A percentile compares a stretch with the other conserved stretches of the same genome.
Evolutionary conservation across 2,329 filamentous ascomycete genomes (phyloP).

Genomic region (Magnaporthiopsis rhizophila): DNA sequence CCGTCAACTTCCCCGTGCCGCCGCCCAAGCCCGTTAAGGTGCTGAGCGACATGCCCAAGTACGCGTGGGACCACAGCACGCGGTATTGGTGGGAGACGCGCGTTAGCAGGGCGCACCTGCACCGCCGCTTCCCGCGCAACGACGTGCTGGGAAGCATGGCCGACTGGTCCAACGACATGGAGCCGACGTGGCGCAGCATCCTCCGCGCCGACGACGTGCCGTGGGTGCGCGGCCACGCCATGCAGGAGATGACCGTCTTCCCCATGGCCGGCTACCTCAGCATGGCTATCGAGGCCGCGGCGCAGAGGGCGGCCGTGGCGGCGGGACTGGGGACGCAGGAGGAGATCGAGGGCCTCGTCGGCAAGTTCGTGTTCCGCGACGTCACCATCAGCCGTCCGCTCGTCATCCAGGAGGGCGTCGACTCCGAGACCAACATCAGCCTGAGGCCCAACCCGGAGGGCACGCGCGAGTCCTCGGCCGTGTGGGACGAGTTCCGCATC

Average conservation of each 20-base stretch:
- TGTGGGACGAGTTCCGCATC: constrained; percentile 23
- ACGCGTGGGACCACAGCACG: constrained; percentile 14
- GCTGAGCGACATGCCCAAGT: constrained; percentile 12
- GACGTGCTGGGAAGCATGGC: constrained; percentile 26
- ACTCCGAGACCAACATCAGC: constrained; percentile 20
- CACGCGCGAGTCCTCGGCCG: constrained; percentile 14
- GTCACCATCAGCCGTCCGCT: constrained; percentile 21
- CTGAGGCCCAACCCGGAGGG: constrained; percentile 13
- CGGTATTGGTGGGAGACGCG: constrained; percentile 16
- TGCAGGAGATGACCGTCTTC: constrained; percentile 39
- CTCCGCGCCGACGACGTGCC: constrained; percentile 28
- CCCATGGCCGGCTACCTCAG: constrained; percentile 34
- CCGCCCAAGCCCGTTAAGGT: constrained; percentile 5
- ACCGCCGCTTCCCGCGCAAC: constrained; percentile 24
- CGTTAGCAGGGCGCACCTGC: constrained; percentile 22
- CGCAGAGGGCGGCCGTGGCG: constrained; percentile 16
- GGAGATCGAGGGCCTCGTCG: constrained; percentile 1
- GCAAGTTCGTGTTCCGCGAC: constrained; percentile 18
- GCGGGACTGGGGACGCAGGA: background rate
- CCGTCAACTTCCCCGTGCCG: constrained; percentile 10
- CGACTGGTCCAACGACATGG: constrained; percentile 24
- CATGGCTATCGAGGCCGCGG: constrained; percentile 27
- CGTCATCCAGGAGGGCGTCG: constrained; percentile 20
- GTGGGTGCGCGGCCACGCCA: constrained; percentile 39
- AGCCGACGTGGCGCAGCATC: constrained; percentile 30